phyloP scores from a whole-genome alignment of 805 yeast genomes.

The Metschnikowia lochheadii region DNA sequence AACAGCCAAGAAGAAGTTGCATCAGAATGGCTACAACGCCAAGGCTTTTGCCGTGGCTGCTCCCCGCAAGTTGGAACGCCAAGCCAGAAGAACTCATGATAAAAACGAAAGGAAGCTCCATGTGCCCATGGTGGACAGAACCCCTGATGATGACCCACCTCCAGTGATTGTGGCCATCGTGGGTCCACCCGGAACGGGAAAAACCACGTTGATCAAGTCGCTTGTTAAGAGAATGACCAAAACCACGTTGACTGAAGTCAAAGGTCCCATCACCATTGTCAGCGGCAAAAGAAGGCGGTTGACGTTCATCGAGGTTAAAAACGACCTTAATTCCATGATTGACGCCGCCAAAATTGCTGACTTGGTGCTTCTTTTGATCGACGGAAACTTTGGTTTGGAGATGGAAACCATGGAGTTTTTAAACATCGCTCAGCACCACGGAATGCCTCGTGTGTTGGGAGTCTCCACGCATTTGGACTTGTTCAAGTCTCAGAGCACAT shows the following conservation, averaged over 20 bases:
- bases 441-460: conserved; percentile 96
- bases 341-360: conserved; percentile 96
- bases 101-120: conserved; percentile 78
- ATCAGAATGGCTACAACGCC: conserved; percentile 65
- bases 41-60: conserved; percentile 45
- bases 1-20: conserved; percentile 81
- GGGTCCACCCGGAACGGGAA: conserved; percentile 99
- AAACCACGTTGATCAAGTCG: conserved; percentile 87
- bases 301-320: conserved; percentile 88
- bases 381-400: conserved; percentile 96
- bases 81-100: conserved; percentile 83
- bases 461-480: conserved; percentile 93
- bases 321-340: conserved; percentile 91
- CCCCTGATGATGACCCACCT: conserved; percentile 97
- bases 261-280: conserved; percentile 96
- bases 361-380: conserved; percentile 80
- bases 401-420: conserved; percentile 99
- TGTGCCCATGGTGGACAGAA: conserved; percentile 96
- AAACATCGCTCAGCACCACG: conserved; percentile 95
- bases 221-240: conserved; percentile 84
- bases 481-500: conserved; percentile 82
- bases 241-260: conserved; percentile 77
- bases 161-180: conserved; percentile 95
- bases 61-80: conserved; percentile 81
- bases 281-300: conserved; percentile 90